phyloP scores from a whole-genome alignment of 2,329 filamentous ascomycete species.

The Microsporum canis region DNA sequence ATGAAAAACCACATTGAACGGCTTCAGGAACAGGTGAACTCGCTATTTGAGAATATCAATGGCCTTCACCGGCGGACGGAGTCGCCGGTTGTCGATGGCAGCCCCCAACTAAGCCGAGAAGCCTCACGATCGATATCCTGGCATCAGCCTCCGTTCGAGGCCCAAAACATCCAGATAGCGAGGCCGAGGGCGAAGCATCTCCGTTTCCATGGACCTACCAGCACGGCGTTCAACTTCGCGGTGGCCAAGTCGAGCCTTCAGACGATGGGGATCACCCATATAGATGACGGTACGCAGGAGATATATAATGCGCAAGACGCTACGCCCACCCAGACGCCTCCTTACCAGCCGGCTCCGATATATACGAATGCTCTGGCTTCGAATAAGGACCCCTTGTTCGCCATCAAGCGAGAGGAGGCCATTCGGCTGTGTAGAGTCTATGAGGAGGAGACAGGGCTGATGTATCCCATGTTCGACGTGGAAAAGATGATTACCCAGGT shows the following conservation, averaged over 20 bases:
- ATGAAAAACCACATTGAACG: constrained; percentile 63
- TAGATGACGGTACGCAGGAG: constrained; percentile 51
- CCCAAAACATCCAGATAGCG: constrained; percentile 22
- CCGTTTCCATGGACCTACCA: constrained; percentile 73
- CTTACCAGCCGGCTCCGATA: constrained; percentile 25
- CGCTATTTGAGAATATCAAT: constrained; percentile 61
- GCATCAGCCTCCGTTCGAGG: constrained; percentile 9
- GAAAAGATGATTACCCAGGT: constrained; percentile 59
- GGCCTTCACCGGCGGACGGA: constrained; percentile 46
- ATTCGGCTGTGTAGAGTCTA: constrained; percentile 66
- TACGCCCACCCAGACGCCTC: constrained; percentile 40
- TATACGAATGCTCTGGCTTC: constrained; percentile 31
- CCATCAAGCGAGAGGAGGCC: constrained; percentile 66
- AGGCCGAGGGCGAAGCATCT: constrained; percentile 45
- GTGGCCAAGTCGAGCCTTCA: constrained; percentile 78
- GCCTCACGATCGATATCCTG: constrained; percentile 28
- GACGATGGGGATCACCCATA: constrained; percentile 70
- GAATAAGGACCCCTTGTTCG: constrained; percentile 66
- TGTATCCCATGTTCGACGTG: constrained; percentile 80
- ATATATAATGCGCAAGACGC: constrained; percentile 42
- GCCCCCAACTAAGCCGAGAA: constrained; percentile 26
- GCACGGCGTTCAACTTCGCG: constrained; percentile 71
- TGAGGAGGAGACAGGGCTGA: constrained; percentile 80
- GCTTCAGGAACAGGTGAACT: constrained; percentile 75
- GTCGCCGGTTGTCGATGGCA: constrained; percentile 23